Evolutionary conservation across 2,329 filamentous ascomycete species (phyloP).

Genomic region (Pseudopithomyces chartarum): DNA sequence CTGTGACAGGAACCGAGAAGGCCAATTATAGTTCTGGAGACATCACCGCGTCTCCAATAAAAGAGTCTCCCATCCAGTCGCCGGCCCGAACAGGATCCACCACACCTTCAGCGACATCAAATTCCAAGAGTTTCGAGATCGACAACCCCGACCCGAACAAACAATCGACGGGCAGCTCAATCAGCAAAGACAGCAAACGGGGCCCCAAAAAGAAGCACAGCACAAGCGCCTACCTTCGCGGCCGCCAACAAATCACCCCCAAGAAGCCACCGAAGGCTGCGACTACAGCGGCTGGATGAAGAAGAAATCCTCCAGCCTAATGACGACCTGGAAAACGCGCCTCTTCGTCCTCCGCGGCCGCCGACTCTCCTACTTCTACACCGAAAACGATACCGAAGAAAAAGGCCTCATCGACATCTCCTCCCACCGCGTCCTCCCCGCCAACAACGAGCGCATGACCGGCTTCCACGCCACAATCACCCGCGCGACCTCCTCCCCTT

Average conservation of each 20-base stretch:
- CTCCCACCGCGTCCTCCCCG: conserved; percentile 93
- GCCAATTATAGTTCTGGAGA: conserved; percentile 50
- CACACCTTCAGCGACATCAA: conserved; percentile 62
- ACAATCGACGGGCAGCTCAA: conserved; percentile 49
- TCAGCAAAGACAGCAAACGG: conserved; percentile 42
- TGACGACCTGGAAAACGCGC: conserved; percentile 96
- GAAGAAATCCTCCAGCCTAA: conserved; percentile 94
- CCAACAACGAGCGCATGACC: conserved; percentile 87
- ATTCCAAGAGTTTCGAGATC: conserved; percentile 75
- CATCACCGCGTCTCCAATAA: conserved; percentile 50
- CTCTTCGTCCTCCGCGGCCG: conserved; percentile 94
- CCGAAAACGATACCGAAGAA: conserved; percentile 88
- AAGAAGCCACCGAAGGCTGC: conserved; percentile 81
- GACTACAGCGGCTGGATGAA: conserved; percentile 99
- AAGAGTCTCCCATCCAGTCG: conserved; percentile 62
- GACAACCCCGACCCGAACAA: conserved; percentile 66
- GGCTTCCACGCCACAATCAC: conserved; percentile 91
- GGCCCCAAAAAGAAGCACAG: conserved; percentile 90
- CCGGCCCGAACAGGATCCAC: conserved; percentile 78
- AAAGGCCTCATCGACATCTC: conserved; percentile 97
- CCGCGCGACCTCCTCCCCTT: conserved; percentile 74
- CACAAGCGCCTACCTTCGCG: conserved; percentile 90
- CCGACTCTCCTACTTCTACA: conserved; percentile 93
- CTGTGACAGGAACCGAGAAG: conserved; percentile 61
- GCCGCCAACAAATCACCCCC: conserved; percentile 80